Evolutionary conservation across 2,329 filamentous ascomycete species (phyloP).

Genomic region (Magnaporthales sp.): DNA sequence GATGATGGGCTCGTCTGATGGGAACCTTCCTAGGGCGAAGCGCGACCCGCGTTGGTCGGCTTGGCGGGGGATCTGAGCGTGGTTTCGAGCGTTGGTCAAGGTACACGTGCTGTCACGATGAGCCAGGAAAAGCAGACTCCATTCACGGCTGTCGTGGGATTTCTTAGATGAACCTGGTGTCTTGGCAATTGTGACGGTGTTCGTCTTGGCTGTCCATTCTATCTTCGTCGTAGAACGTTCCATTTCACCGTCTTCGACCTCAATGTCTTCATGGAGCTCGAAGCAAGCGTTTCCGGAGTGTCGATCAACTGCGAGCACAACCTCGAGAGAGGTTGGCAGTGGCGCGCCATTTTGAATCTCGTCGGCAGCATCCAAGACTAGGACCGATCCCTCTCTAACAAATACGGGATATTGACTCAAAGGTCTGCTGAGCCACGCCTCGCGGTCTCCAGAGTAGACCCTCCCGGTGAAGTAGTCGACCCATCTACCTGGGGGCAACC

Average conservation of each 20-base stretch:
- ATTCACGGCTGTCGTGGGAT: not conserved
- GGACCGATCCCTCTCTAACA: conserved; percentile 45
- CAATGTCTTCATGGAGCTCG: conserved; percentile 36
- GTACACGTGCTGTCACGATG: not conserved
- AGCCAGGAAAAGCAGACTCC: not conserved
- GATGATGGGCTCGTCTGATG: not conserved
- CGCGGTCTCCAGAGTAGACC: conserved; percentile 47
- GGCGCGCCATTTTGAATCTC: conserved; percentile 35
- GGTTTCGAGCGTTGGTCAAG: not conserved
- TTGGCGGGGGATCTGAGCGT: not conserved
- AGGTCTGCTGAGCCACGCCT: conserved; percentile 39
- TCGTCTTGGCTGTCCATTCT: not conserved
- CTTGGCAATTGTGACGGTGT: not conserved
- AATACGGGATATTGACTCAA: conserved; percentile 44
- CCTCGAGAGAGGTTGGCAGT: conserved; percentile 37
- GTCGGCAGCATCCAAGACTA: conserved; percentile 40
- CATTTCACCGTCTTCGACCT: not conserved
- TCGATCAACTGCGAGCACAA: conserved; percentile 36
- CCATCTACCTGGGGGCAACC: conserved; percentile 46
- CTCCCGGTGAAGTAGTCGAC: conserved; percentile 50
- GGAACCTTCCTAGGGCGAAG: not conserved
- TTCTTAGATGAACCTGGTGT: not conserved
- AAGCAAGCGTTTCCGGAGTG: conserved; percentile 32
- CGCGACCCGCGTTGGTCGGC: not conserved
- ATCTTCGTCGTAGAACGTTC: not conserved